phyloP scores from a whole-genome alignment of 768 basidiomycete species.

The Termitomyces sp. region DNA sequence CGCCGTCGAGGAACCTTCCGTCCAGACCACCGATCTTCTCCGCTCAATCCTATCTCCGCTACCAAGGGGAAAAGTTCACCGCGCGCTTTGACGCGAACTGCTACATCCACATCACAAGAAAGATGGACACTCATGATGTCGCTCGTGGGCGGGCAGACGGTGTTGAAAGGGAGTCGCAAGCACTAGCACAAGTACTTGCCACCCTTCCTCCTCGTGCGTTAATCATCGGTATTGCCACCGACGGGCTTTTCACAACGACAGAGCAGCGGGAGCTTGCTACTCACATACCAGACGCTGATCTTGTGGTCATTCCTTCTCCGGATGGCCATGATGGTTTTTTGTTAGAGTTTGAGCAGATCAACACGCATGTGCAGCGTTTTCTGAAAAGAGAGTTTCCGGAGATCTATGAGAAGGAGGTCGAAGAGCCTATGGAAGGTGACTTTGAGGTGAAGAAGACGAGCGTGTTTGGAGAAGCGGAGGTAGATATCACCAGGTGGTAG shows the following conservation, averaged over 20 bases:
- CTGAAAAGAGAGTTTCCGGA: slow-evolving; percentile 63
- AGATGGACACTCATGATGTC: slow-evolving; percentile 94
- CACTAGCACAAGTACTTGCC: background rate
- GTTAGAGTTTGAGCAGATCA: slow-evolving; percentile 94
- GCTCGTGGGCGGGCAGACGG: slow-evolving; percentile 46
- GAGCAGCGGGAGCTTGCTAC: slow-evolving; percentile 84
- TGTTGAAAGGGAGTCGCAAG: background rate
- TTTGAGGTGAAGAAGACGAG: slow-evolving; percentile 89
- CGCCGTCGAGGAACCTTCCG: background rate
- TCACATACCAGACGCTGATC: slow-evolving; percentile 71
- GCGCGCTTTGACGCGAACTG: background rate
- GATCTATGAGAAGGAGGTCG: slow-evolving; percentile 22
- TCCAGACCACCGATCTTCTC: slow-evolving; percentile 54
- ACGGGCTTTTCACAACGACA: slow-evolving; percentile 62
- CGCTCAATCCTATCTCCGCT: background rate
- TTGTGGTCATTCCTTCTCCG: slow-evolving; percentile 76
- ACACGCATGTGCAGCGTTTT: slow-evolving; percentile 66
- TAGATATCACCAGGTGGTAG: slow-evolving; percentile 83
- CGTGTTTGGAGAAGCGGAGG: slow-evolving; percentile 96
- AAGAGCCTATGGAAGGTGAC: slow-evolving; percentile 30
- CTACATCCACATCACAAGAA: slow-evolving; percentile 49
- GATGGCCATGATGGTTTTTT: slow-evolving; percentile 99
- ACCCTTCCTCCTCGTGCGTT: background rate
- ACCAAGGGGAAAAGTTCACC: background rate
- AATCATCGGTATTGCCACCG: background rate